Conservation (phyloP, 441 rosid species). For the Jatropha podagrica region DNA sequence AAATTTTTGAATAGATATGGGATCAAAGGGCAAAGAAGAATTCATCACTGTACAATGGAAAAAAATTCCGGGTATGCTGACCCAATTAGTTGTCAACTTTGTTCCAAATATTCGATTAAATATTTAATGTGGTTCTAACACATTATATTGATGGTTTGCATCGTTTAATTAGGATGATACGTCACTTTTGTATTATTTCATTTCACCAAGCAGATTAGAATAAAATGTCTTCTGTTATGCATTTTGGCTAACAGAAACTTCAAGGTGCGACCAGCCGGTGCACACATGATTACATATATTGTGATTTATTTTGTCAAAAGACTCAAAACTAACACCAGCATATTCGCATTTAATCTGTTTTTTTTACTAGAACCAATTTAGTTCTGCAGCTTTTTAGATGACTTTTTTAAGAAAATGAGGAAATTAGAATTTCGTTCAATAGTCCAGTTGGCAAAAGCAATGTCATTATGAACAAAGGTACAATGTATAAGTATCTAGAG, state of each 20-base stretch:
- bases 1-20: constrained; percentile 55
- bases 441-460: not conserved
- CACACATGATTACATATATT: not conserved
- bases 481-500: not conserved
- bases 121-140: not conserved
- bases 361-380: not conserved
- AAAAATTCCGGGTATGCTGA: constrained; percentile 77
- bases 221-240: not conserved
- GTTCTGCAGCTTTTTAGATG: not conserved
- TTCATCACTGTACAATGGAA: constrained; percentile 71
- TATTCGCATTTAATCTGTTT: not conserved
- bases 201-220: not conserved
- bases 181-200: not conserved
- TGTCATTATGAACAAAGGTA: not conserved
- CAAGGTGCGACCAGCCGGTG: not conserved
- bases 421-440: not conserved
- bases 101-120: not conserved
- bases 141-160: not conserved
- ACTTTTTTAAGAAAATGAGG: not conserved
- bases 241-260: not conserved
- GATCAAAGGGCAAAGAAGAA: constrained; percentile 55
- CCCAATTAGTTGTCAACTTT: constrained; percentile 2
- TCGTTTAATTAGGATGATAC: not conserved
- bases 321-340: no score
- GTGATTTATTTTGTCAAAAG: not conserved